Conservation (phyloP, 2,329 filamentous ascomycete genomes). For the Boeremia lycopersici region DNA sequence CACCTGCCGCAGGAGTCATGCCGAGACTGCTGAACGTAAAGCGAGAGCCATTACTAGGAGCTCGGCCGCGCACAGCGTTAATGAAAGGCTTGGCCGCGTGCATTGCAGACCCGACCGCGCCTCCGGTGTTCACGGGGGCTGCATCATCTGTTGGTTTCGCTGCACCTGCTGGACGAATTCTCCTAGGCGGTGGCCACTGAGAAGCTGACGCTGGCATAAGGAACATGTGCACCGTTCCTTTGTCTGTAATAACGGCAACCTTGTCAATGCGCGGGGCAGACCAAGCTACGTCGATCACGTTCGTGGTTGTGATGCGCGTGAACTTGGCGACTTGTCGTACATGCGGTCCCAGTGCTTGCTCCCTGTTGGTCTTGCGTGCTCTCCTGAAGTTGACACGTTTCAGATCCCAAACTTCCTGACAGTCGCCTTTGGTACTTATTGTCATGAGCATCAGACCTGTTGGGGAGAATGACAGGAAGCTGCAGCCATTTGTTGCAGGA, state of each 20-base stretch:
- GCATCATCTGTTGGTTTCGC: constrained; percentile 41
- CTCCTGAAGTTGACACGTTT: constrained; percentile 61
- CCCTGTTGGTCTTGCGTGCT: constrained; percentile 37
- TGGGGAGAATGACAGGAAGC: constrained; percentile 79
- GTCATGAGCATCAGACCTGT: constrained; percentile 76
- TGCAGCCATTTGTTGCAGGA: constrained; percentile 73
- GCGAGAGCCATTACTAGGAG: constrained; percentile 37
- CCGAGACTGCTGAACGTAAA: constrained; percentile 47
- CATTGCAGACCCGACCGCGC: constrained; percentile 48
- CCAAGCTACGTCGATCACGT: constrained; percentile 91
- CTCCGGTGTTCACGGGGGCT: constrained; percentile 38
- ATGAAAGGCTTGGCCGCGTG: constrained; percentile 48
- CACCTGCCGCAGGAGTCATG: constrained; percentile 52
- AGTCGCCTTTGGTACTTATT: constrained; percentile 81
- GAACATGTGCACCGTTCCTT: constrained; percentile 92
- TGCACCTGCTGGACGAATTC: constrained; percentile 39
- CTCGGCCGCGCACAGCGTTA: constrained; percentile 46
- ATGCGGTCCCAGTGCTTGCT: constrained; percentile 47
- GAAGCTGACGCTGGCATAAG: constrained; percentile 83
- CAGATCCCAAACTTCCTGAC: constrained; percentile 82
- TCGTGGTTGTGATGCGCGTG: constrained; percentile 87
- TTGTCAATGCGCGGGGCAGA: constrained; percentile 79
- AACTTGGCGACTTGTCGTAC: constrained; percentile 89
- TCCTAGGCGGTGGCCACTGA: constrained; percentile 78
- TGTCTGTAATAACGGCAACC: constrained; percentile 87